These are phyloP conservation scores for Tylopilus subfusipes DNA, from an alignment of 768 basidiomycete species.

Conservation along the genomic window DNA sequence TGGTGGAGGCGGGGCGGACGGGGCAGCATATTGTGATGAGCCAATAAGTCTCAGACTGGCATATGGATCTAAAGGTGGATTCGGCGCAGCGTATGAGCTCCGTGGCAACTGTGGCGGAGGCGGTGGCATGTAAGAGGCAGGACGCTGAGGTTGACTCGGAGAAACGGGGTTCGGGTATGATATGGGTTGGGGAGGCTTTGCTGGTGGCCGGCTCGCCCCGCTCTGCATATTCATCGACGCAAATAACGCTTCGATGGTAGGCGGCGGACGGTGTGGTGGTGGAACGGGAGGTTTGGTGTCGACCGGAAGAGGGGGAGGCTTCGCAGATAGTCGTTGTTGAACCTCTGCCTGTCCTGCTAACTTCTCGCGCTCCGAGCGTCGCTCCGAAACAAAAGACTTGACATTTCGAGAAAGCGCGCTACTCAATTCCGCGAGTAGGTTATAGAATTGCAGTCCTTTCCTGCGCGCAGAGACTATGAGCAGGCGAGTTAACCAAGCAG, in stretches of 20 bases:
- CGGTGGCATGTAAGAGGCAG: conserved; percentile 14
- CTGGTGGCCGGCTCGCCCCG: conserved; percentile 27
- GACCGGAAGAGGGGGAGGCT: conserved; percentile 36
- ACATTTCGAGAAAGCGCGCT: conserved; percentile 55
- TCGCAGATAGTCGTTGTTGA: conserved; percentile 56
- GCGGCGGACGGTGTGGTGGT: conserved; percentile 39
- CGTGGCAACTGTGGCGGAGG: conserved; percentile 29
- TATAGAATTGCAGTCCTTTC: conserved; percentile 88
- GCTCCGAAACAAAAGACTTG: conserved; percentile 56
- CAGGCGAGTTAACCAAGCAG: not conserved
- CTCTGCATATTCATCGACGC: conserved; percentile 51
- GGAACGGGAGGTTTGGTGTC: conserved; percentile 50
- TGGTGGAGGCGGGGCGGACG: conserved; percentile 21
- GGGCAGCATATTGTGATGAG: conserved; percentile 9
- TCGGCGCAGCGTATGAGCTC: conserved; percentile 21
- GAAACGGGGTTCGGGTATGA: conserved; percentile 19
- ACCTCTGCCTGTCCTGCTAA: conserved; percentile 68
- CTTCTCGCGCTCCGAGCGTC: conserved; percentile 67
- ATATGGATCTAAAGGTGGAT: conserved; percentile 35
- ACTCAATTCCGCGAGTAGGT: conserved; percentile 66
- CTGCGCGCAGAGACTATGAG: conserved; percentile 35
- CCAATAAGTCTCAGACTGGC: conserved; percentile 30
- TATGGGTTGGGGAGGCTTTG: conserved; percentile 28
- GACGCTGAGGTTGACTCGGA: conserved; percentile 22
- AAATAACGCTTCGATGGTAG: conserved; percentile 50